phyloP scores from a whole-genome alignment of 2,329 filamentous ascomycete species.

The Fusarium sp. region DNA sequence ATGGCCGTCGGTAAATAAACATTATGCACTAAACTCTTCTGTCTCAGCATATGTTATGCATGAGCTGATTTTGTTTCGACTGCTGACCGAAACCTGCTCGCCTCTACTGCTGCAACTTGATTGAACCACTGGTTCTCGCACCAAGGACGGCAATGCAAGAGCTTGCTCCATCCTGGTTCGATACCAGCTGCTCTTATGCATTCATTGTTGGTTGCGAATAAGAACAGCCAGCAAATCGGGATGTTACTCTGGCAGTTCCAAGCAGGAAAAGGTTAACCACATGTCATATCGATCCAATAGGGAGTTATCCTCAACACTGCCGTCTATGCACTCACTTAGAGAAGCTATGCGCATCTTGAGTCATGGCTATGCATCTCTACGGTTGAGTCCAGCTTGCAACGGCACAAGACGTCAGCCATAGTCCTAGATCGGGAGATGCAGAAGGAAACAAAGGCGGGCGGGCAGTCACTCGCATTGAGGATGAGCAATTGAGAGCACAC shows the following conservation, averaged over 20 bases:
- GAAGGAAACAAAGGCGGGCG: neutral
- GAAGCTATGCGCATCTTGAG: conserved; percentile 29
- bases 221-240: conserved; percentile 38
- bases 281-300: conserved; percentile 35
- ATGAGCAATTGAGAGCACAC: conserved; percentile 31
- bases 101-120: conserved; percentile 33
- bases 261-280: conserved; percentile 37
- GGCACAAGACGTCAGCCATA: conserved; percentile 38
- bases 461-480: conserved; percentile 1
- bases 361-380: conserved; percentile 41
- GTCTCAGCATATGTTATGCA: conserved; percentile 43
- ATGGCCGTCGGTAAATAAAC: neutral
- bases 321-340: conserved; percentile 36
- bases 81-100: conserved; percentile 41
- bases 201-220: conserved; percentile 23
- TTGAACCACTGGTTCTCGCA: conserved; percentile 35
- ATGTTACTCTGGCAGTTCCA: conserved; percentile 29
- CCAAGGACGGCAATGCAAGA: conserved; percentile 26
- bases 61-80: conserved; percentile 40
- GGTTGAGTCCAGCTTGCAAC: conserved; percentile 9
- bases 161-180: conserved; percentile 32
- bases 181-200: conserved; percentile 30
- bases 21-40: conserved; percentile 7
- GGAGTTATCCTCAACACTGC: conserved; percentile 37
- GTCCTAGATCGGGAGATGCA: conserved; percentile 33